Percentiles rank a stretch among this genome's conserved stretches.
Conservation (phyloP, 805 yeast species). For the Maudiozyma saulgeensis region DNA sequence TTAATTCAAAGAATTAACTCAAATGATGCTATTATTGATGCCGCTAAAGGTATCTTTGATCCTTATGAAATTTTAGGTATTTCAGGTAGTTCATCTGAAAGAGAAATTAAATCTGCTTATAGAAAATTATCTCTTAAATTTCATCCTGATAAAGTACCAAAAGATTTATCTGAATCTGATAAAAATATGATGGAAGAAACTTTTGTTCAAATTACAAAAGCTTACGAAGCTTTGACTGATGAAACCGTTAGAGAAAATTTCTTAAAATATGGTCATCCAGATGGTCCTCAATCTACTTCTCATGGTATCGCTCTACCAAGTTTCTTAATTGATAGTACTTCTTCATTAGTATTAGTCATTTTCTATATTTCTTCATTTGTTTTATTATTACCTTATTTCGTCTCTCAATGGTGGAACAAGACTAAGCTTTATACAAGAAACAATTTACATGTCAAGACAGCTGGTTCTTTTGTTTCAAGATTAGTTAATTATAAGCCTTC, state of each 20-base stretch:
- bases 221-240: conserved; percentile 91
- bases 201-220: conserved; percentile 77
- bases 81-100: conserved; percentile 57
- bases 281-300: conserved; percentile 82
- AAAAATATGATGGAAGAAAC: conserved; percentile 55
- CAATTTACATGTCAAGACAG: conserved; percentile 79
- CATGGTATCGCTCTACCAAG: conserved; percentile 96
- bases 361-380: conserved; percentile 68
- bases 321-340: conserved; percentile 75
- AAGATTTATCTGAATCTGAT: conserved; percentile 47
- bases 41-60: conserved; percentile 50
- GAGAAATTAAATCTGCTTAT: conserved; percentile 71
- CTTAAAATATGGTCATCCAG: conserved; percentile 90
- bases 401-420: conserved; percentile 83
- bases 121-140: conserved; percentile 77
- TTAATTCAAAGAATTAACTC: conserved; percentile 31
- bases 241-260: conserved; percentile 75
- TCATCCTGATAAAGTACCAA: conserved; percentile 88
- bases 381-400: conserved; percentile 65
- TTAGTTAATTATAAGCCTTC: conserved; percentile 69
- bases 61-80: conserved; percentile 84
- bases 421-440: conserved; percentile 71
- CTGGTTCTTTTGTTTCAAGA: conserved; percentile 61
- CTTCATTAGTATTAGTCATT: conserved; percentile 55
- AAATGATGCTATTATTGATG: conserved; percentile 38